Evolutionary conservation across 2,329 filamentous ascomycete species (phyloP).

Genomic region (Talaromyces verruculosus): DNA sequence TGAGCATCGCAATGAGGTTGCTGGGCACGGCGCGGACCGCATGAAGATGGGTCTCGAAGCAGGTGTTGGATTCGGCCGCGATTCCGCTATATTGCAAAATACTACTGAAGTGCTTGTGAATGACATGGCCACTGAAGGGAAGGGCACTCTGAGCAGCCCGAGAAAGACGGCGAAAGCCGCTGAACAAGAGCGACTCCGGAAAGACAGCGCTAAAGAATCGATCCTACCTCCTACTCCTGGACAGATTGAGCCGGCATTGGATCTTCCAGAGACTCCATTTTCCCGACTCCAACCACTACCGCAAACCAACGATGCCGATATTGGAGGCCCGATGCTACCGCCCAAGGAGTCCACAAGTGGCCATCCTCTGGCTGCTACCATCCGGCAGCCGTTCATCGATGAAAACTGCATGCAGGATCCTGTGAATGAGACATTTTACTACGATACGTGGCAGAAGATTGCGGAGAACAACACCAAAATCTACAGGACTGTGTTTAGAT

Average conservation of each 20-base stretch:
- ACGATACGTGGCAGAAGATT: conserved; percentile 82
- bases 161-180: conserved; percentile 45
- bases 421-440: conserved; percentile 74
- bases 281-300: conserved; percentile 68
- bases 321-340: conserved; percentile 68
- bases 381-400: conserved; percentile 71
- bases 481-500: conserved; percentile 89
- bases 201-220: conserved; percentile 26
- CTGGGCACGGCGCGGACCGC: conserved; percentile 73
- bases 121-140: conserved; percentile 63
- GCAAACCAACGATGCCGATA: conserved; percentile 73
- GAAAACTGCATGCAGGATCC: conserved; percentile 96
- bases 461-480: conserved; percentile 95
- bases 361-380: conserved; percentile 59
- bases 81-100: conserved; percentile 66
- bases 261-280: conserved; percentile 24
- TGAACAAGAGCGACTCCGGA: conserved; percentile 24
- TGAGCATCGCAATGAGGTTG: conserved; percentile 71
- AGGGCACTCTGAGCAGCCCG: conserved; percentile 57
- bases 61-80: conserved; percentile 64
- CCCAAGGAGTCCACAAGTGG: conserved; percentile 33
- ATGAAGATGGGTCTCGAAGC: conserved; percentile 66
- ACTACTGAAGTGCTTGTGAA: conserved; percentile 69
- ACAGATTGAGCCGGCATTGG: conserved; percentile 21
- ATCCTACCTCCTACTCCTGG: conserved; percentile 23